phyloP scores from a whole-genome alignment of 2,329 filamentous ascomycete species.

The Colletotrichum aenigma region DNA sequence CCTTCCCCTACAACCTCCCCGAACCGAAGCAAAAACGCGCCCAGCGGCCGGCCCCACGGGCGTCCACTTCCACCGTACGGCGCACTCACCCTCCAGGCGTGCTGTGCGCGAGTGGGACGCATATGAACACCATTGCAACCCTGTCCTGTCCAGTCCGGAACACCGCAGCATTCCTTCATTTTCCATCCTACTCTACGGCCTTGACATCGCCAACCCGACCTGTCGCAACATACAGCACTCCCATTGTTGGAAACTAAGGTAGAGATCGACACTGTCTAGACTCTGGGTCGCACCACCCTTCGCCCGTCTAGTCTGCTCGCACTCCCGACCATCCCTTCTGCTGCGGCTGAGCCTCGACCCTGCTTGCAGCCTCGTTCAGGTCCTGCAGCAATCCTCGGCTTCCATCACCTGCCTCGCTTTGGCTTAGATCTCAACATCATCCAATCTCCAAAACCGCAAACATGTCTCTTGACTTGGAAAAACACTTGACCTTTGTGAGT shows the following conservation, averaged over 20 bases:
- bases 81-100: not conserved
- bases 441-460: constrained; percentile 17
- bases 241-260: not conserved
- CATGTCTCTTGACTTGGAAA: constrained; percentile 79
- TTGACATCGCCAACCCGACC: not conserved
- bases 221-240: not conserved
- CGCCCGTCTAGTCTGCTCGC: not conserved
- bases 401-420: not conserved
- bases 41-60: constrained; percentile 17
- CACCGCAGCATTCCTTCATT: constrained; percentile 18
- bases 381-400: constrained; percentile 19
- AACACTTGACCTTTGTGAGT: constrained; percentile 81
- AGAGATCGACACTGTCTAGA: not conserved
- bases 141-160: constrained; percentile 20
- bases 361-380: constrained; percentile 9
- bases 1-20: constrained; percentile 6
- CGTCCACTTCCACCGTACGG: not conserved
- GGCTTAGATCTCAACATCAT: constrained; percentile 2
- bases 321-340: not conserved
- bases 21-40: constrained; percentile 9
- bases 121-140: constrained; percentile 23
- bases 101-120: constrained; percentile 11
- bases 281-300: not conserved
- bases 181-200: constrained; percentile 13
- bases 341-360: constrained; percentile 4